These are phyloP conservation scores for Helicocarpus griseus DNA, from an alignment of 2,329 filamentous ascomycete species.

Conservation along the genomic window DNA sequence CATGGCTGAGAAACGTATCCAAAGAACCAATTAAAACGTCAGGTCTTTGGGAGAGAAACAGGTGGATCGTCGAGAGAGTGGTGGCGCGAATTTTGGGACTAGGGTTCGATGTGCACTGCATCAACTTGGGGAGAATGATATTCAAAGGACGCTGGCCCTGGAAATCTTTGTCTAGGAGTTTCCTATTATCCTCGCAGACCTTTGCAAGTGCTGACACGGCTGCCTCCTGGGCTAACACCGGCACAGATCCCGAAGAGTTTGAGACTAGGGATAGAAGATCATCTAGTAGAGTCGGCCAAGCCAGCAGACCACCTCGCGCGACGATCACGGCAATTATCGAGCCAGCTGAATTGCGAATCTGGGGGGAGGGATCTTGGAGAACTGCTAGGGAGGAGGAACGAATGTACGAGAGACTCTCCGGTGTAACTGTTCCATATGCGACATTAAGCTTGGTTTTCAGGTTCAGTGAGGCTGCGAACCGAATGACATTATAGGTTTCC, in stretches of 20 bases:
- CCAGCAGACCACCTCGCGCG: constrained; percentile 69
- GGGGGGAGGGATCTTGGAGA: constrained; percentile 68
- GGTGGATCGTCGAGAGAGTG: constrained; percentile 77
- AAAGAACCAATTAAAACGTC: constrained; percentile 72
- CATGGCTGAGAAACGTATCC: constrained; percentile 68
- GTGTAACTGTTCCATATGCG: constrained; percentile 65
- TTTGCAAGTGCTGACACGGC: constrained; percentile 89
- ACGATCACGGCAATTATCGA: constrained; percentile 92
- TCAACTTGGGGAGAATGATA: constrained; percentile 80
- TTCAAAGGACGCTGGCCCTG: constrained; percentile 79
- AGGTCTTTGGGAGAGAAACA: constrained; percentile 79
- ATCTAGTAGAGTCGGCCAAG: constrained; percentile 83
- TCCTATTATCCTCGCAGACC: constrained; percentile 93
- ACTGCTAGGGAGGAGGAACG: constrained; percentile 68
- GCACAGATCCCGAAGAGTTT: constrained; percentile 59
- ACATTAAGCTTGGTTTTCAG: constrained; percentile 85
- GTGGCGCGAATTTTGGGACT: constrained; percentile 68
- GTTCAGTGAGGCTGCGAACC: constrained; percentile 84
- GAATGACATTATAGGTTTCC: constrained; percentile 62
- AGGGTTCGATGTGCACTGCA: constrained; percentile 71
- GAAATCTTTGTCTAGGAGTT: constrained; percentile 75
- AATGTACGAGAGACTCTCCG: constrained; percentile 63
- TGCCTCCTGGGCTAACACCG: constrained; percentile 72
- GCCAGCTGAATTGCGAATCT: constrained; percentile 81
- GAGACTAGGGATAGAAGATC: constrained; percentile 70